These are phyloP conservation scores for Eutrema japonicum DNA, from an alignment of 345 rosid genomes.

Conservation along the genomic window DNA sequence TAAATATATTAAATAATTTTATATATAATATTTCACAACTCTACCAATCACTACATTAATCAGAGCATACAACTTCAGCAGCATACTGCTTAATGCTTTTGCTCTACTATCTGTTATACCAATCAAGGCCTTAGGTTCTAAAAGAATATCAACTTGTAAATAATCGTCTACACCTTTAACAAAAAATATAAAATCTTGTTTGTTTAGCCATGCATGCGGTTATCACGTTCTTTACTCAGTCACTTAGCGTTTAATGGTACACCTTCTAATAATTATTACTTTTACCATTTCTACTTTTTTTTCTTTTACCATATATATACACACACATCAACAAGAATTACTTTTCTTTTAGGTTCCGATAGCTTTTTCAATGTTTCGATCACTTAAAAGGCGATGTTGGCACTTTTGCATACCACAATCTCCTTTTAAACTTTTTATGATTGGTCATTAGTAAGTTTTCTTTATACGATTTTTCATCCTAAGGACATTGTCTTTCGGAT, in stretches of 20 bases:
- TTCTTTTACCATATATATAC: neutral
- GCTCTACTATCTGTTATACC: too few relatives aligned
- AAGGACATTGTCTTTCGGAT: constrained; percentile 29
- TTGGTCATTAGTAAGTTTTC: constrained; percentile 29
- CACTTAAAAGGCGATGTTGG: constrained; percentile 37
- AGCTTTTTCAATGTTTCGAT: constrained; percentile 17
- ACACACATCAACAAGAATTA: constrained; percentile 13
- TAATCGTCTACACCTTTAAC: neutral
- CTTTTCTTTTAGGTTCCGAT: constrained; percentile 22
- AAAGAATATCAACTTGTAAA: constrained; percentile 12
- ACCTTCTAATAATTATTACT: too few relatives aligned
- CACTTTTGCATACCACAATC: constrained; percentile 38
- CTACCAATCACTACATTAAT: too few relatives aligned
- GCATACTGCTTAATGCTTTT: too few relatives aligned
- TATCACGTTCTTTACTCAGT: too few relatives aligned
- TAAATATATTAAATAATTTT: too few relatives aligned
- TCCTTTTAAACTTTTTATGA: constrained; percentile 29
- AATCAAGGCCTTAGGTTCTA: too few relatives aligned
- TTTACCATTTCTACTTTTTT: too few relatives aligned
- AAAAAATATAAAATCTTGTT: too few relatives aligned
- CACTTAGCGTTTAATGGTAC: too few relatives aligned
- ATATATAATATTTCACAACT: too few relatives aligned
- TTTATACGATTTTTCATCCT: constrained; percentile 21
- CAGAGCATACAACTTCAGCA: too few relatives aligned
- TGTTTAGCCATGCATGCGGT: constrained; percentile 23